phyloP scores from a whole-genome alignment of 2,329 filamentous ascomycete species.

The Penicillium sp. region DNA sequence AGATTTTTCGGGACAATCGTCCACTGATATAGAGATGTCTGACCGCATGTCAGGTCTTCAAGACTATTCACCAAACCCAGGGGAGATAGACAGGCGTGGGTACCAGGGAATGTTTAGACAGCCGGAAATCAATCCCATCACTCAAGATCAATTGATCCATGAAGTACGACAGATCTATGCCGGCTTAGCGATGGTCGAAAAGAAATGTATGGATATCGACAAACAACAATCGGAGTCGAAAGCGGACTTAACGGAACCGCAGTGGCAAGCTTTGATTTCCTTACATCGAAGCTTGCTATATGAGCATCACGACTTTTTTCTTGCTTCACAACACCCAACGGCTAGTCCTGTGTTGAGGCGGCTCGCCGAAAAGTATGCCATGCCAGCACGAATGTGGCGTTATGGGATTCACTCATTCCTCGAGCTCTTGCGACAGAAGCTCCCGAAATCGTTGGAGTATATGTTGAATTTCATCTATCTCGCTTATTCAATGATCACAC shows the following conservation, averaged over 20 bases:
- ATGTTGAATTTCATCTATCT: conserved; percentile 91
- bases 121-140: conserved; percentile 67
- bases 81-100: not conserved
- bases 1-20: not conserved
- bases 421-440: conserved; percentile 69
- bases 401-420: conserved; percentile 87
- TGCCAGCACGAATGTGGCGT: conserved; percentile 93
- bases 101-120: conserved; percentile 49
- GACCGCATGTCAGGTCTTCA: not conserved
- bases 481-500: conserved; percentile 84
- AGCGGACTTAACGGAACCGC: conserved; percentile 56
- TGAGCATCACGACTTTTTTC: conserved; percentile 82
- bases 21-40: not conserved
- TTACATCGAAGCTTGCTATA: conserved; percentile 77
- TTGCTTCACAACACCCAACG: conserved; percentile 82
- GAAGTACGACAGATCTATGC: conserved; percentile 69
- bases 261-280: conserved; percentile 79
- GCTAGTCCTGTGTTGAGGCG: conserved; percentile 66
- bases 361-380: conserved; percentile 77
- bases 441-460: conserved; percentile 77
- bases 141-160: conserved; percentile 72
- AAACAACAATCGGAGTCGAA: conserved; percentile 49
- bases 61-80: not conserved
- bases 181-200: conserved; percentile 81
- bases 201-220: conserved; percentile 82